A percentile compares a stretch with the other conserved stretches of the same genome.
Evolutionary conservation across 1,284 basidiomycete genomes (phyloP).

Genomic region (Mycena citricolor): DNA sequence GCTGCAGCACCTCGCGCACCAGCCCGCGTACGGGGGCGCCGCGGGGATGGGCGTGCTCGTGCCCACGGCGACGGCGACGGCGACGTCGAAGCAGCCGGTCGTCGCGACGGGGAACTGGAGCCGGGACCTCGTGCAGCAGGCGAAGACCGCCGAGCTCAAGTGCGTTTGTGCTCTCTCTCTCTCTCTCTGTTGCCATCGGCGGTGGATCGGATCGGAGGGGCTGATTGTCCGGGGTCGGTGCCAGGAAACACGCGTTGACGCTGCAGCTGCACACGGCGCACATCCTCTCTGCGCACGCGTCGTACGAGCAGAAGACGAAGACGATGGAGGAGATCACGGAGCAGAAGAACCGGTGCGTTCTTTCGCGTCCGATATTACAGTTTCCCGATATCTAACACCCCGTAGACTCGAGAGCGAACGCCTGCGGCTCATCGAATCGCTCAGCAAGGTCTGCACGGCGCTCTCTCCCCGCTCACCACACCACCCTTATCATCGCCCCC

Average conservation of each 20-base stretch:
- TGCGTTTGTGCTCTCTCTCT: conserved; percentile 30
- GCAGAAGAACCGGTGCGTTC: conserved; percentile 74
- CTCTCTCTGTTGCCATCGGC: neutral
- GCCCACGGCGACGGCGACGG: neutral
- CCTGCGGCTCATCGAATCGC: conserved; percentile 56
- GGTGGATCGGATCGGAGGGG: no score
- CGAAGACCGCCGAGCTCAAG: conserved; percentile 82
- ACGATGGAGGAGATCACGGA: conserved; percentile 76
- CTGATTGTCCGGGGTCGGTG: conserved; percentile 6
- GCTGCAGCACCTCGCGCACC: neutral
- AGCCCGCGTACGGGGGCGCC: neutral
- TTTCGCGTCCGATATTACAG: conserved; percentile 8
- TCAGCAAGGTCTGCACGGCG: conserved; percentile 54
- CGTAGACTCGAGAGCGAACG: conserved; percentile 73
- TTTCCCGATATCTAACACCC: conserved; percentile 1
- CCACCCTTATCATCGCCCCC: conserved; percentile 7
- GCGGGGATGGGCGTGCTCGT: neutral
- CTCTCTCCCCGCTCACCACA: conserved; percentile 4
- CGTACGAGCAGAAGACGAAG: conserved; percentile 71
- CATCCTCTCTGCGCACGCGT: conserved; percentile 75
- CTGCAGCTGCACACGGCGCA: conserved; percentile 83
- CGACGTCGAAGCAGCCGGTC: conserved; percentile 11
- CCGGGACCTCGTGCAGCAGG: conserved; percentile 76
- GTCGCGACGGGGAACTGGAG: conserved; percentile 63
- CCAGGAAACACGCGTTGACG: conserved; percentile 76